Conservation (phyloP, 345 rosid genomes). For the Lepidium aucheri region DNA sequence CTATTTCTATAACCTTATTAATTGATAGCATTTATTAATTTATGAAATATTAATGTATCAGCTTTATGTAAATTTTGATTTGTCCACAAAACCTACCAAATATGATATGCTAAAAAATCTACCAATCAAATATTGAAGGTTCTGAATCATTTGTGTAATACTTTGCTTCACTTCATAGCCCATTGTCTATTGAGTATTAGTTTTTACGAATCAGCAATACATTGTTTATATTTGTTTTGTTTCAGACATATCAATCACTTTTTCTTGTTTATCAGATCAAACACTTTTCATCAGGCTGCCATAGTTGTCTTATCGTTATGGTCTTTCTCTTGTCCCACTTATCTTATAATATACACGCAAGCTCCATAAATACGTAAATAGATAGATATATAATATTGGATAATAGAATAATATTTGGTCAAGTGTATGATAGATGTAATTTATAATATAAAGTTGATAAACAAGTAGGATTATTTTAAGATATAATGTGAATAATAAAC, state of each 20-base stretch:
- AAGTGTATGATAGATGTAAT: not conserved
- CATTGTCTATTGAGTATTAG: not conserved
- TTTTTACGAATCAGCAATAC: no score
- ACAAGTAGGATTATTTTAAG: not conserved
- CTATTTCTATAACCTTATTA: no score
- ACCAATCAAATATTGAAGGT: no score
- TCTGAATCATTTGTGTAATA: not conserved
- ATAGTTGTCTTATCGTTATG: not conserved
- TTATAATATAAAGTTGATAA: not conserved
- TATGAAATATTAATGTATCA: no score
- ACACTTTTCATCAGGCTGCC: not conserved
- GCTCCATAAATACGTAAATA: not conserved
- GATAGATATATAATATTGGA: not conserved
- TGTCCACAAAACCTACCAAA: no score
- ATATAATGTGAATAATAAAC: not conserved
- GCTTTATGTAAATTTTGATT: no score
- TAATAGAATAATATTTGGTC: not conserved
- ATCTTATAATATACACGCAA: not conserved
- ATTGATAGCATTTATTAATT: no score
- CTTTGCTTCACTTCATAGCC: not conserved
- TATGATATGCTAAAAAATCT: no score
- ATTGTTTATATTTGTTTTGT: not conserved
- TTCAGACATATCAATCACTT: not conserved
- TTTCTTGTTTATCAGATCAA: not conserved
- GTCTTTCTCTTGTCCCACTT: constrained; percentile 7